Evolutionary conservation across 1,139 yeast species (phyloP), one percentile per base, ranked within the genome.

Genomic region (Candida sanyaensis): DNA sequence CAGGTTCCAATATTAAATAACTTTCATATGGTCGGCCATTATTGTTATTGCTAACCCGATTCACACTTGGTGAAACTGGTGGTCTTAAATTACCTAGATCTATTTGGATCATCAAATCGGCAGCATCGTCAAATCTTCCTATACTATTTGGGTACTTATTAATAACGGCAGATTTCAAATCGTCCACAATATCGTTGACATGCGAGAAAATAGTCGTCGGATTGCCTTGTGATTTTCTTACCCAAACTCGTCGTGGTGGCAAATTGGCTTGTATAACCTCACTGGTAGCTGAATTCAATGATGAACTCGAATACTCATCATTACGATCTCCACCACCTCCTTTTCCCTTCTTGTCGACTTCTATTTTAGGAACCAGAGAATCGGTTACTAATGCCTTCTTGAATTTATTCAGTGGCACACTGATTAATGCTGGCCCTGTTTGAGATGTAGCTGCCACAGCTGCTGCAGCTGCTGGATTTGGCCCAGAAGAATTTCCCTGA

Each of bases 141-240:
- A 88, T 67, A 0, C 90, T 73, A 37, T 84, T 84, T 10, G 96
- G 95, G 57, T 81, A 89, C 58, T 85, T 86, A 47, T 68, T 70
- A 44, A 83, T 63, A 0, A 88, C 75, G 48, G 80, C 73, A 24
- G 75, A 68, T 59, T 88, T 89, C 57, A 89, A 70, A 61, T 89
- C 96, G 61, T 89, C 96, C 5, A 88, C 77, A 1, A 88, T 71
- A 55, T 85, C 89, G 27, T 63, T 59, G 24, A 78, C 78, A 27
- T 69, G 68, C 1, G 86, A 83, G 47, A 71, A 61, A 4, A 88
- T 68, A 1, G 95, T 82, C 0, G 96, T 88, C 4, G 96, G 87
- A 0, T 80, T 76, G 3, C 85, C 81, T 32, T 74, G 73, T 10
- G 76, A 73, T 42, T 81, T 69, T 49, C 71, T 77, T 8, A 88